phyloP scores from a whole-genome alignment of 345 rosid genomes.

The Balakata baccata region DNA sequence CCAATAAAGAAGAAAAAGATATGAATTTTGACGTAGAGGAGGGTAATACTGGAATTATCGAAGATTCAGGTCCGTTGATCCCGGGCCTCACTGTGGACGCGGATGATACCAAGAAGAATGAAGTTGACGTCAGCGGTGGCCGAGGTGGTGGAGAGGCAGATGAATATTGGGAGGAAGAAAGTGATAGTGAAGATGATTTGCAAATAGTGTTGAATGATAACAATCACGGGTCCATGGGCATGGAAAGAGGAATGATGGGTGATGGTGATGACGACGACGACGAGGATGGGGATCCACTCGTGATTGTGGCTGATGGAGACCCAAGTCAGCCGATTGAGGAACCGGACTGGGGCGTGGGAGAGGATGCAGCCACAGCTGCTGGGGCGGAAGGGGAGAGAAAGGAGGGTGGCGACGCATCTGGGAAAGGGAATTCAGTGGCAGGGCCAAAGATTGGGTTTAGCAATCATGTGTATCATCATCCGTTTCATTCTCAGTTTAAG shows the following conservation, averaged over 20 bases:
- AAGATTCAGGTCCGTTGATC: conserved; percentile 36
- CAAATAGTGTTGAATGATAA: conserved; percentile 86
- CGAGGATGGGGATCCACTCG: conserved; percentile 71
- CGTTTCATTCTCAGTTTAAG: conserved; percentile 99
- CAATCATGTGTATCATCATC: conserved; percentile 77
- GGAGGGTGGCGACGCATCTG: conserved; percentile 51
- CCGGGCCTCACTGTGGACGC: conserved; percentile 50
- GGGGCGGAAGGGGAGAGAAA: conserved; percentile 49
- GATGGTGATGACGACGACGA: conserved; percentile 51
- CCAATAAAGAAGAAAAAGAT: conserved; percentile 32
- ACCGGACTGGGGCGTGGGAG: conserved; percentile 59
- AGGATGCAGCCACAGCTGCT: conserved; percentile 41
- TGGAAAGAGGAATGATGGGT: conserved; percentile 47
- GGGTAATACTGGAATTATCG: conserved; percentile 33
- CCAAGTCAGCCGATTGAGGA: conserved; percentile 55
- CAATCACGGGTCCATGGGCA: conserved; percentile 48
- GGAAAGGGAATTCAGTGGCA: conserved; percentile 29
- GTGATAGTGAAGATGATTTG: conserved; percentile 97
- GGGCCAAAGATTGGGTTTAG: conserved; percentile 72
- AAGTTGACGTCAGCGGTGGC: conserved; percentile 16
- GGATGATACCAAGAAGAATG: conserved; percentile 9
- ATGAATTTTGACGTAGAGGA: conserved; percentile 85
- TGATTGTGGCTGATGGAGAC: conserved; percentile 68
- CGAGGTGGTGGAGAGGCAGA: conserved; percentile 33
- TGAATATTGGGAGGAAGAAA: conserved; percentile 63